phyloP scores from a whole-genome alignment of 2,329 filamentous ascomycete species.

The Curvularia sp. region DNA sequence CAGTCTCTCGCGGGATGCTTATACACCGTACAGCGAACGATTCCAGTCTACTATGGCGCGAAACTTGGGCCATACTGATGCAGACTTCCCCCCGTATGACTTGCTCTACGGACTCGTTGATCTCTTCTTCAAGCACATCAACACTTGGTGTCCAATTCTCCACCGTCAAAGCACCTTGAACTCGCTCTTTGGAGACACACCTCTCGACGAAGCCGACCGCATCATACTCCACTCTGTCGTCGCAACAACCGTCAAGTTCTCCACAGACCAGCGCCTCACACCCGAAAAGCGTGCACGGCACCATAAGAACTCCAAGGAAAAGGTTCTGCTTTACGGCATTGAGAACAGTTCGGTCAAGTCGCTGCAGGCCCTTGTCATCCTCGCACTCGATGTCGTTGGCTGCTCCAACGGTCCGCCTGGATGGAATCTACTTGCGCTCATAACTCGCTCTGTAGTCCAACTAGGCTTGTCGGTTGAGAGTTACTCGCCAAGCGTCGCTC shows the following conservation, averaged over 20 bases:
- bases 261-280: conserved; percentile 75
- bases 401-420: conserved; percentile 88
- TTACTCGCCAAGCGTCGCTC: conserved; percentile 78
- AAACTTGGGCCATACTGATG: conserved; percentile 43
- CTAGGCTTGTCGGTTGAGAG: conserved; percentile 84
- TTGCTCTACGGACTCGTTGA: conserved; percentile 67
- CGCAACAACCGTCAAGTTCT: conserved; percentile 85
- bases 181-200: conserved; percentile 74
- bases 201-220: conserved; percentile 80
- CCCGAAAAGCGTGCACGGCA: conserved; percentile 76
- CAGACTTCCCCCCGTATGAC: conserved; percentile 66
- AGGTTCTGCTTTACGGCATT: conserved; percentile 84
- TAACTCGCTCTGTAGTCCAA: conserved; percentile 87
- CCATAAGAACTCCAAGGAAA: conserved; percentile 82
- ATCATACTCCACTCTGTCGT: conserved; percentile 89
- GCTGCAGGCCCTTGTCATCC: conserved; percentile 84
- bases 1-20: conserved; percentile 40
- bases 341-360: conserved; percentile 90
- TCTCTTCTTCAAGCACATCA: conserved; percentile 70
- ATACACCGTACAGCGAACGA: conserved; percentile 41
- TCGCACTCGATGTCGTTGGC: conserved; percentile 84
- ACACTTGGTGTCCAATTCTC: conserved; percentile 82
- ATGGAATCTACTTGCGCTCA: conserved; percentile 90
- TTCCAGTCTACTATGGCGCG: conserved; percentile 40
- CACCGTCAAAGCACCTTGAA: conserved; percentile 84